Base-by-base conservation (phyloP, 2,329 filamentous ascomycete genomes). In the Pseudomassariella vexata region DNA sequence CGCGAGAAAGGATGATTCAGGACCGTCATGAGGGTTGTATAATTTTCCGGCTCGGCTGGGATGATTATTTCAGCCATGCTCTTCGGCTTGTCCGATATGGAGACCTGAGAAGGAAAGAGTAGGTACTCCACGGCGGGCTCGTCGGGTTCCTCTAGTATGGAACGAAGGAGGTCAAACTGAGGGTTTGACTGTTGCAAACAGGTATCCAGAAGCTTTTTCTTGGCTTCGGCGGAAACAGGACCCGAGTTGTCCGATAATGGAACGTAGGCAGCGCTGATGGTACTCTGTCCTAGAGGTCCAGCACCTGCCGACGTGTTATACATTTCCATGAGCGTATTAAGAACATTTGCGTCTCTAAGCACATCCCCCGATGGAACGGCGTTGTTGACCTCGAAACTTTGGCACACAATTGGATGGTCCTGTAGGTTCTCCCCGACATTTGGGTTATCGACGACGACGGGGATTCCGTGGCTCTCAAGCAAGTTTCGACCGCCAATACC, bases 1-100 rank as follows among this genome's bases (percentile, higher is more conserved):
- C 75, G 65, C 3, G 73, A 76, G 45, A 76, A 69, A 0, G 78
- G 77, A 35, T 81, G 78, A 33, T 73, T 73, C 19, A 77, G 70
- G 39, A 76, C 74, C 1, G 68, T 66, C 43, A 70, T 70, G 36
- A 72, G 59, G 9, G 73, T 70, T 28, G 77, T 61, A 48, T 71
- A 76, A 42, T 79, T 69, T 36, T 64, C 55, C 4, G 60, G 58
- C 2, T 43, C 47, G 15, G 52, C 14, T 11, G 42, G 41, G 6
- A 36, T 40, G 34, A 46, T 44, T 4, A 42, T 43, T 17, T 53
- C 49, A 6, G 42, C 47, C 39, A 55, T 35, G 5, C 37, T 48
- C 37, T 47, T 49, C 15, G 50, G 47, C 7, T 51, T 47, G 28
- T 51, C 41, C 12, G 34, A 46, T 18, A 45, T 38, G 5, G 48